Conservation (phyloP, 305 asterid genomes). For the Ilex paraguariensis region DNA sequence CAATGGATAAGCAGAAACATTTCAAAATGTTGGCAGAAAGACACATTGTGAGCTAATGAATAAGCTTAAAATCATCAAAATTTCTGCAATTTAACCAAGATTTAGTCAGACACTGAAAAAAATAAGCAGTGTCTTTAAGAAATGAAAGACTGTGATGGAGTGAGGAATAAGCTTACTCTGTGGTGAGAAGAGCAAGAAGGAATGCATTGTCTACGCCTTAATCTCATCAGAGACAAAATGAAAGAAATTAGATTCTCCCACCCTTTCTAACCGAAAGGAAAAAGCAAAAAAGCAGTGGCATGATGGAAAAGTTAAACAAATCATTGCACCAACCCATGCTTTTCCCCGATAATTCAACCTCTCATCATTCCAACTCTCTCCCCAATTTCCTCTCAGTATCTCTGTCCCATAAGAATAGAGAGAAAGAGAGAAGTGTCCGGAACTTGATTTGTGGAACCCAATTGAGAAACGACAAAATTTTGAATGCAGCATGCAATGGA, state of each 20-base stretch:
- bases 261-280: constrained; percentile 22
- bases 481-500: constrained; percentile 26
- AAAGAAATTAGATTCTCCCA: constrained; percentile 27
- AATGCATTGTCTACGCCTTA: constrained; percentile 63
- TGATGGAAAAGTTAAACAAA: constrained; percentile 35
- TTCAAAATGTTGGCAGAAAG: neutral
- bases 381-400: constrained; percentile 1
- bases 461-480: constrained; percentile 9
- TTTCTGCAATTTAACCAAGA: neutral
- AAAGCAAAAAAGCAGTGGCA: constrained; percentile 12
- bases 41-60: too few species aligned
- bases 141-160: constrained; percentile 5
- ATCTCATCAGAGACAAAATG: constrained; percentile 55
- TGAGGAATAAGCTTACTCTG: constrained; percentile 42
- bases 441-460: neutral
- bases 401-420: neutral
- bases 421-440: too few species aligned
- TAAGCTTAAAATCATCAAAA: neutral
- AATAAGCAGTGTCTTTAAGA: neutral
- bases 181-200: constrained; percentile 76
- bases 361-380: constrained; percentile 40
- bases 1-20: neutral
- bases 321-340: constrained; percentile 64
- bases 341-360: constrained; percentile 53
- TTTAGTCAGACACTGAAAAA: neutral